These are phyloP conservation scores for Pittosporum tobira DNA, from an alignment of 129 eudicot species.

Conservation along the genomic window DNA sequence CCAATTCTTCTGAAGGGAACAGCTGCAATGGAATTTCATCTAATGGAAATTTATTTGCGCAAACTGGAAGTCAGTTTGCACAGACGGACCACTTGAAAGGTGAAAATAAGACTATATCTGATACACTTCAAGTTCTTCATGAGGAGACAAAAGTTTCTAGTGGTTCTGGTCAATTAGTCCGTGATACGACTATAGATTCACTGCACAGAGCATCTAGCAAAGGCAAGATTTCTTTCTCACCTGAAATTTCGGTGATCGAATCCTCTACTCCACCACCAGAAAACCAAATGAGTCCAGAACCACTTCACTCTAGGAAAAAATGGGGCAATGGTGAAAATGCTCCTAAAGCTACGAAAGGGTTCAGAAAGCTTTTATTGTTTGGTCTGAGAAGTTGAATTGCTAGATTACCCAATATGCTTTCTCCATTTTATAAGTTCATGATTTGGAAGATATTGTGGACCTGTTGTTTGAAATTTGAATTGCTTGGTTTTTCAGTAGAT, in stretches of 20 bases:
- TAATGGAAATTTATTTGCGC: slow-evolving; percentile 6
- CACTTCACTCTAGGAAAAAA: slow-evolving; percentile 43
- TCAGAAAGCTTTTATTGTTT: slow-evolving; percentile 66
- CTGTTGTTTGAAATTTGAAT: background rate
- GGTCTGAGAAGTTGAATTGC: slow-evolving; percentile 44
- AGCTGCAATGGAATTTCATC: background rate
- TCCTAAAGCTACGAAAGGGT: slow-evolving; percentile 47
- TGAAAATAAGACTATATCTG: slow-evolving; percentile 10
- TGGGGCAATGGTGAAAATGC: slow-evolving; percentile 48
- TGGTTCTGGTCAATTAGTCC: slow-evolving; percentile 11
- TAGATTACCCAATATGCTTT: too few relatives aligned
- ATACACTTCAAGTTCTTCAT: slow-evolving; percentile 22
- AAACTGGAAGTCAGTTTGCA: slow-evolving; percentile 10
- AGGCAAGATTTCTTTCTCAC: slow-evolving; percentile 17
- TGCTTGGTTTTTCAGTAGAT: background rate
- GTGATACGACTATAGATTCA: slow-evolving; percentile 1
- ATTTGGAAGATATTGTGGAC: background rate
- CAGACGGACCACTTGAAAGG: slow-evolving; percentile 14
- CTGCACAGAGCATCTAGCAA: slow-evolving; percentile 13
- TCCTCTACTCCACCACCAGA: slow-evolving; percentile 35
- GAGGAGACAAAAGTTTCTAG: slow-evolving; percentile 24
- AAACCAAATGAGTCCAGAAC: slow-evolving; percentile 25
- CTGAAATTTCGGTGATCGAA: slow-evolving; percentile 27
- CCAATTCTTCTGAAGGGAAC: slow-evolving; percentile 16
- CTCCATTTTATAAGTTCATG: background rate